phyloP scores from a whole-genome alignment of 441 rosid genomes.

The Aquilaria agallochum region DNA sequence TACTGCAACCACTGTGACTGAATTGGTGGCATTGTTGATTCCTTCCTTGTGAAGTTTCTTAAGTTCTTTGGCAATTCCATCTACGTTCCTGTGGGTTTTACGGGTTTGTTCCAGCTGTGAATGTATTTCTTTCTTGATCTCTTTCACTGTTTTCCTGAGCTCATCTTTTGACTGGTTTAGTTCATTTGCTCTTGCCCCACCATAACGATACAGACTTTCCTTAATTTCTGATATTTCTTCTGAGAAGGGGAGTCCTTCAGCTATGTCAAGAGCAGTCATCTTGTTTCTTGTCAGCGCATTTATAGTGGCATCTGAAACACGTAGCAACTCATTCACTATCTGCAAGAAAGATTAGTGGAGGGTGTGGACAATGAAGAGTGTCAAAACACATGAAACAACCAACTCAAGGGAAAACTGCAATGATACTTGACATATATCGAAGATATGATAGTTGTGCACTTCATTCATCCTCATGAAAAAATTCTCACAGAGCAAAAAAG shows the following conservation, averaged over 20 bases:
- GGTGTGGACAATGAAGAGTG: neutral
- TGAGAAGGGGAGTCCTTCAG: slow-evolving; percentile 71
- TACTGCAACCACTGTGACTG: slow-evolving; percentile 86
- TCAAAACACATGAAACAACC: too few relatives aligned
- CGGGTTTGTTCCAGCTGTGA: slow-evolving; percentile 85
- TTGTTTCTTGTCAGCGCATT: slow-evolving; percentile 75
- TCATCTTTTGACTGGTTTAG: slow-evolving; percentile 76
- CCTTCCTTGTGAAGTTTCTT: slow-evolving; percentile 77
- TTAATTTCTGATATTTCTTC: slow-evolving; percentile 62
- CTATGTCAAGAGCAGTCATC: slow-evolving; percentile 85
- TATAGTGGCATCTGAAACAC: slow-evolving; percentile 63
- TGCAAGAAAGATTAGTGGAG: slow-evolving; percentile 23
- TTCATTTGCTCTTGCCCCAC: slow-evolving; percentile 70
- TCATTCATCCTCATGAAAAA: too few relatives aligned
- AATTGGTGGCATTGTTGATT: slow-evolving; percentile 88
- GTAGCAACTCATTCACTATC: slow-evolving; percentile 69
- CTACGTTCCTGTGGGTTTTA: slow-evolving; percentile 73
- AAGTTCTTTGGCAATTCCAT: slow-evolving; percentile 75
- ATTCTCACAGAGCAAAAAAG: too few relatives aligned
- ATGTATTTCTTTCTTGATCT: slow-evolving; percentile 75
- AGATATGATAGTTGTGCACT: too few relatives aligned
- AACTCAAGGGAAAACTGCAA: too few relatives aligned
- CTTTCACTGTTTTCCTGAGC: slow-evolving; percentile 65
- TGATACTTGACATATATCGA: too few relatives aligned
- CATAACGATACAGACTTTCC: slow-evolving; percentile 52